Percentiles rank a stretch among this genome's conserved stretches.
Evolutionary conservation across 208 protist genomes (phyloP).

Genomic region (Borovskyia barvae): DNA sequence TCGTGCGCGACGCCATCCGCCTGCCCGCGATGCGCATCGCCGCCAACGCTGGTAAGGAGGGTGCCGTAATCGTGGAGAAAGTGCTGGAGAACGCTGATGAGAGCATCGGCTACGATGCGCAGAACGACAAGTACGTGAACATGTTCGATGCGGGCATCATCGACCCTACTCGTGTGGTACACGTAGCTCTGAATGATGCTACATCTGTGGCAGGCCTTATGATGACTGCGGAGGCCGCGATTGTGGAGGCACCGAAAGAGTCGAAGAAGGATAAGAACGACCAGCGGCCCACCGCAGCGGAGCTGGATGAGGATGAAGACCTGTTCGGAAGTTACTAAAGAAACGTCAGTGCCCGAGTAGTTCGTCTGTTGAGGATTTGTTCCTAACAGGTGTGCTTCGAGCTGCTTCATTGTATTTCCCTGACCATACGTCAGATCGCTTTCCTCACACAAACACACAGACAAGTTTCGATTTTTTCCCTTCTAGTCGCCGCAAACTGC

Average conservation of each 20-base stretch:
- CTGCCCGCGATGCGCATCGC: constrained; percentile 94
- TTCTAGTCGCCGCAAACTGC: neutral
- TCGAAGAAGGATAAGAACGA: constrained; percentile 22
- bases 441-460: no score
- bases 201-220: constrained; percentile 96
- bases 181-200: constrained; percentile 95
- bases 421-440: no score
- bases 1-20: constrained; percentile 92
- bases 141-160: constrained; percentile 99
- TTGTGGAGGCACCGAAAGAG: constrained; percentile 56
- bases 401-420: no score
- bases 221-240: constrained; percentile 97
- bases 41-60: constrained; percentile 97
- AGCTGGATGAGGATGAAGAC: constrained; percentile 28
- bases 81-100: constrained; percentile 82
- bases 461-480: neutral
- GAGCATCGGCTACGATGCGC: constrained; percentile 93
- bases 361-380: no score
- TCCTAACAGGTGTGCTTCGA: no score
- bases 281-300: constrained; percentile 6
- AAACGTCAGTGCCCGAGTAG: no score
- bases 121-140: constrained; percentile 93
- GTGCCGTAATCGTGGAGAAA: constrained; percentile 96
- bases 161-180: constrained; percentile 99
- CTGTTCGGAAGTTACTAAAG: constrained; percentile 33